Base-by-base conservation (phyloP, 495 filamentous ascomycete genomes). In the Aspergillus indologenus region DNA sequence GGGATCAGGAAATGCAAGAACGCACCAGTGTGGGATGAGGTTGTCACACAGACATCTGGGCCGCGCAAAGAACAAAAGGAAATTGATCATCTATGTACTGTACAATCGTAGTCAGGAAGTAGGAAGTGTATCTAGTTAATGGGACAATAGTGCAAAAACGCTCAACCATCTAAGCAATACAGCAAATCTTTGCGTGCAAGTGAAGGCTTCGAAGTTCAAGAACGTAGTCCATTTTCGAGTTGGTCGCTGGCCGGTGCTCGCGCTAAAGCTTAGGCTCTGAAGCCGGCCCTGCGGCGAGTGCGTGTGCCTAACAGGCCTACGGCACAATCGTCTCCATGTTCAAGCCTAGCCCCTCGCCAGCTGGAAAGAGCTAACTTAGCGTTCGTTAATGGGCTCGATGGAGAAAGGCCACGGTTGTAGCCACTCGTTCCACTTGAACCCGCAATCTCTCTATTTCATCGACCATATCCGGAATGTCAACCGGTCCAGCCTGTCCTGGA, bases 391-490 rank as follows among this genome's bases (percentile, higher is more conserved):
- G 61, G 44, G 50, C 47, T 45, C 60, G 62, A 26, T 63, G 64
- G 42, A 69, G 66, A 29, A 65, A 53, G 18, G 67, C 61, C 49
- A 70, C 23, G 9, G 64, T 63, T 22, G 70, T 64, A 18, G 62
- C 64, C 29, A 71, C 65, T 56, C 70, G 70, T 61, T 74, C 75
- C 67, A 76, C 71, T 64, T 78, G 73, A 45, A 54, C 65, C 56
- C 72, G 72, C 54, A 78, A 65, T 58, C 67, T 69, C 67, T 78
- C 73, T 55, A 78, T 59, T 45, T 71, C 70, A 62, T 72, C 67
- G 61, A 75, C 68, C 66, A 76, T 62, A 61, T 72, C 71, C 56
- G 57, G 64, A 14, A 70, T 59, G 26, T 73, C 64, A 62, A 62
- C 58, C 45, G 65, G 60, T 20, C 61, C 64, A 53, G 55, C 26